These are phyloP conservation scores for Penicillium psychrosexuale DNA, from an alignment of 2,329 filamentous ascomycete species.

Conservation along the genomic window DNA sequence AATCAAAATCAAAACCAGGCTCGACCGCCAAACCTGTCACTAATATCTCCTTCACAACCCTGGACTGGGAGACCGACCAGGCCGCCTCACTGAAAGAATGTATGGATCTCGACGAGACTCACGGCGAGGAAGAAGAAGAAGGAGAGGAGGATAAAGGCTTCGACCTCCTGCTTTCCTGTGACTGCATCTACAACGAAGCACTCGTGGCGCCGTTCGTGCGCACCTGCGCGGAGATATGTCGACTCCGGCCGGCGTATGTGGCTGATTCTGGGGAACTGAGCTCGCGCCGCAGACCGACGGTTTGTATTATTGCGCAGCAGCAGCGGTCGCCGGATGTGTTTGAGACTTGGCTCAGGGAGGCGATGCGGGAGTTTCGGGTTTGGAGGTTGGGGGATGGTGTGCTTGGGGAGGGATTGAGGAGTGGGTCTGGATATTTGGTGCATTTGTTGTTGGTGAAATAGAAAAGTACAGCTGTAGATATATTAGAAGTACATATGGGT, in stretches of 20 bases:
- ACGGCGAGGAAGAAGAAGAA: conserved; percentile 18
- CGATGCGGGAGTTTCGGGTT: conserved; percentile 63
- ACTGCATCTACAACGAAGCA: conserved; percentile 93
- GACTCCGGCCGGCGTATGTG: conserved; percentile 47
- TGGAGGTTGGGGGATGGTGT: conserved; percentile 71
- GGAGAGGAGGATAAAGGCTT: conserved; percentile 49
- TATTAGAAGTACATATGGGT: not conserved
- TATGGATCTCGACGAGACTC: conserved; percentile 23
- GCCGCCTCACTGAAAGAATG: conserved; percentile 32
- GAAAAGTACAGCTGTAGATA: no score
- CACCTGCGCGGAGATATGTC: conserved; percentile 73
- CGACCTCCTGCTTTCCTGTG: conserved; percentile 76
- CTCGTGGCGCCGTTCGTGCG: conserved; percentile 78
- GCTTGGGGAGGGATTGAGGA: conserved; percentile 58
- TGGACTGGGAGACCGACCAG: conserved; percentile 77
- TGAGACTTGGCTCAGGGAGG: conserved; percentile 71
- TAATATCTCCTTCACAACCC: conserved; percentile 56
- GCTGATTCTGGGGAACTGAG: conserved; percentile 11
- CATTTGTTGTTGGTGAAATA: conserved; percentile 74
- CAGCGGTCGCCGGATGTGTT: conserved; percentile 82
- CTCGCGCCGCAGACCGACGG: conserved; percentile 46
- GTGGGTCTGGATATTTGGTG: conserved; percentile 73
- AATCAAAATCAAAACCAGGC: conserved; percentile 2
- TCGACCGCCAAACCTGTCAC: not conserved
- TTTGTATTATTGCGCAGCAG: conserved; percentile 86